Conservation (phyloP, 768 basidiomycete genomes). For the Crassisporium funariophilum region DNA sequence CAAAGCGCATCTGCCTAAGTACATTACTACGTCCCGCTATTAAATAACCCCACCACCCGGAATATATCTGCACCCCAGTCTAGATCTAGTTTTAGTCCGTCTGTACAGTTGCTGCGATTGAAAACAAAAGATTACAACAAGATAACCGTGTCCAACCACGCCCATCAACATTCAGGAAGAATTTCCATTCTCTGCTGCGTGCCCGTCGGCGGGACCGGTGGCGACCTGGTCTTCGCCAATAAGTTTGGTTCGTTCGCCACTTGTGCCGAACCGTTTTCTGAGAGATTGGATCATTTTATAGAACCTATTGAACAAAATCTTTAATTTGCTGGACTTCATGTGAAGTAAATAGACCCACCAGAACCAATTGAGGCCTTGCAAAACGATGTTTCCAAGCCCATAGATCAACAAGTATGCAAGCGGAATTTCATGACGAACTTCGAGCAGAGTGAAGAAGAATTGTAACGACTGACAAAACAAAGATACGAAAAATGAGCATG, state of each 20-base stretch:
- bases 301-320: slow-evolving; percentile 50
- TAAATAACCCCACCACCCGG: too few relatives aligned
- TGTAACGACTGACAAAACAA: slow-evolving; percentile 53
- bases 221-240: slow-evolving; percentile 15
- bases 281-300: slow-evolving; percentile 71
- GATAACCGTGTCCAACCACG: too few relatives aligned
- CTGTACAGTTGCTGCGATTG: too few relatives aligned
- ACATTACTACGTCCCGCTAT: too few relatives aligned
- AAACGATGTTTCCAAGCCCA: slow-evolving; percentile 58
- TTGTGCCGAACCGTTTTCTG: slow-evolving; percentile 55
- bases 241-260: slow-evolving; percentile 22
- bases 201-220: neutral
- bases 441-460: slow-evolving; percentile 62
- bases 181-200: neutral
- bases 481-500: neutral
- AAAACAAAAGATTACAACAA: too few relatives aligned
- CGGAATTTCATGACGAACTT: slow-evolving; percentile 57
- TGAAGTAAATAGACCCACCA: slow-evolving; percentile 52
- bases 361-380: slow-evolving; percentile 77
- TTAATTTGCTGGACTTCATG: too few relatives aligned
- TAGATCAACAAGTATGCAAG: slow-evolving; percentile 52
- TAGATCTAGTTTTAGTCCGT: neutral
- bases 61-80: too few relatives aligned
- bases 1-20: too few relatives aligned
- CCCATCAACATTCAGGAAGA: too few relatives aligned